These are phyloP conservation scores for Vanrija pseudolonga DNA, from an alignment of 1,284 basidiomycete species.

Conservation along the genomic window DNA sequence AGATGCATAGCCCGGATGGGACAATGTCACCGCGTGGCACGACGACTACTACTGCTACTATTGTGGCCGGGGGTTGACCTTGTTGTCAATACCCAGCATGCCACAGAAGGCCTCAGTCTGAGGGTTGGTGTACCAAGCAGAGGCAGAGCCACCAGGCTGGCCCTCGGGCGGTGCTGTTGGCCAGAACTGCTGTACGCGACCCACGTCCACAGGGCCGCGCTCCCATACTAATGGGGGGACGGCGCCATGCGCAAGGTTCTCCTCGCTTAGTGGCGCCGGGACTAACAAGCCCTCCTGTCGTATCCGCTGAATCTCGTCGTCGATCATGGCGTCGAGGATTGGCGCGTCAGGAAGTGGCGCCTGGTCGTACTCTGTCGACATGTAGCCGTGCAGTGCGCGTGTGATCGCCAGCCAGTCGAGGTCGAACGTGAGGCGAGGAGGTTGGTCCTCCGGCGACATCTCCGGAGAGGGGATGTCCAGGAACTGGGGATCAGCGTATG, in stretches of 20 bases:
- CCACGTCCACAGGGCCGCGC: conserved; percentile 50
- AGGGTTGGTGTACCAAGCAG: conserved; percentile 75
- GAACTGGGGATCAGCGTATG: conserved; percentile 54
- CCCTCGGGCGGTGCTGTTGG: conserved; percentile 65
- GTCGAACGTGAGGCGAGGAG: conserved; percentile 63
- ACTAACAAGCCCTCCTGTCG: conserved; percentile 39
- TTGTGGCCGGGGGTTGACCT: conserved; percentile 58
- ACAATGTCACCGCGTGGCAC: too few relatives aligned
- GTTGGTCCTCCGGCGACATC: conserved; percentile 14
- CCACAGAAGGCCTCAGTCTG: conserved; percentile 84
- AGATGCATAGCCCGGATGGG: too few relatives aligned
- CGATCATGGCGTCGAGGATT: conserved; percentile 59
- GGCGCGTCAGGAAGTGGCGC: conserved; percentile 62
- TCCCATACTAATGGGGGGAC: conserved; percentile 28
- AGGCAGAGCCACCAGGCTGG: conserved; percentile 46
- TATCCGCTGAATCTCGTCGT: conserved; percentile 66
- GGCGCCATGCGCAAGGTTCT: background rate
- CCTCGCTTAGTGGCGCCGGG: conserved; percentile 13
- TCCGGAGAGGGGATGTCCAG: conserved; percentile 58
- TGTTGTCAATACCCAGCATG: conserved; percentile 75
- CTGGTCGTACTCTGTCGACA: conserved; percentile 56
- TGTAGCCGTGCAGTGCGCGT: conserved; percentile 74
- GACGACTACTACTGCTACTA: background rate
- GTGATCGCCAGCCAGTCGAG: conserved; percentile 92
- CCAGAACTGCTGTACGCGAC: conserved; percentile 66